These are phyloP conservation scores for Trypanosoma scelopori DNA, from an alignment of 208 protist species.

Conservation along the genomic window DNA sequence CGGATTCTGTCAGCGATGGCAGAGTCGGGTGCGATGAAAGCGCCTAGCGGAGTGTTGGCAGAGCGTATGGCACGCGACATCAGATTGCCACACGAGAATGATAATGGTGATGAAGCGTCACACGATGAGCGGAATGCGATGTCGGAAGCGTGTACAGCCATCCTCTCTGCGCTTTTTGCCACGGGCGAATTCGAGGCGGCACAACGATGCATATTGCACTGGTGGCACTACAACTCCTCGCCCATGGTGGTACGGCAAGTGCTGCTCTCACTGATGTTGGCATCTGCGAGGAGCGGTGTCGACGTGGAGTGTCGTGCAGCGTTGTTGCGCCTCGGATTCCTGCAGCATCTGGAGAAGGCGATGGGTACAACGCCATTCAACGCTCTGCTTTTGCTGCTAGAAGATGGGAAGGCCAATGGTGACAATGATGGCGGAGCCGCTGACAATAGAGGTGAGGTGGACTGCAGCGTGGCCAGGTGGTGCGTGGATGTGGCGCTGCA, in stretches of 20 bases:
- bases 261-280: slow-evolving; percentile 3
- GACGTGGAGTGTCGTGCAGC: neutral
- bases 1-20: slow-evolving; percentile 7
- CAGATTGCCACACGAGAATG: neutral
- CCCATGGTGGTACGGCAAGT: neutral
- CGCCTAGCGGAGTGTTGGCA: slow-evolving; percentile 1
- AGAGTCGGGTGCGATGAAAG: neutral
- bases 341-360: neutral
- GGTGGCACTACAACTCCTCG: neutral
- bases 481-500: slow-evolving; percentile 21
- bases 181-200: neutral
- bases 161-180: slow-evolving; percentile 4
- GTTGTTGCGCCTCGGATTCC: slow-evolving; percentile 5
- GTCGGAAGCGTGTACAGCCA: neutral
- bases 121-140: slow-evolving; percentile 2
- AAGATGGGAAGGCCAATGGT: neutral
- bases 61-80: slow-evolving; percentile 16
- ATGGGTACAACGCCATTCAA: neutral
- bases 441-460: neutral
- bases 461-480: slow-evolving; percentile 18
- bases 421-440: too few species aligned
- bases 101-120: neutral
- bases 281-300: neutral
- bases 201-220: neutral
- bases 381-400: neutral